Conservation (phyloP, 1,139 yeast genomes). For the Tardiomyces blankii region DNA sequence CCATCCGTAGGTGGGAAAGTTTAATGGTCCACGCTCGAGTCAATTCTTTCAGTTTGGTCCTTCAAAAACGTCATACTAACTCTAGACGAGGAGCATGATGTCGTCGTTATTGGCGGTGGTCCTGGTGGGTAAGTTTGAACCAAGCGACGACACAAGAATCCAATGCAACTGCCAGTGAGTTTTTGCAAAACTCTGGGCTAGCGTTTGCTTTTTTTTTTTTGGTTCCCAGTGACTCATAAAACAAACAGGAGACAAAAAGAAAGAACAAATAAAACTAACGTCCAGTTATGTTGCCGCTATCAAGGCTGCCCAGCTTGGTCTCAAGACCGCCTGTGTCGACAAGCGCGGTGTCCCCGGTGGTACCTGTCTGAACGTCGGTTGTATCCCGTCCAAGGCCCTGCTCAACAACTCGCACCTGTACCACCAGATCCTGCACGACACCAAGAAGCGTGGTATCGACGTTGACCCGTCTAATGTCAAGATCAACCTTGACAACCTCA, state of each 20-base stretch:
- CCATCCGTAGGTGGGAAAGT: too few relatives aligned
- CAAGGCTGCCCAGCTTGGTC: slow-evolving; percentile 94
- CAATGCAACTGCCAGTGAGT: too few relatives aligned
- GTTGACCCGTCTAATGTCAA: slow-evolving; percentile 45
- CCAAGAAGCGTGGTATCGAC: slow-evolving; percentile 83
- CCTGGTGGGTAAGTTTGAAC: slow-evolving; percentile 99
- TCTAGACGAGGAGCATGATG: slow-evolving; percentile 54
- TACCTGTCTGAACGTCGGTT: slow-evolving; percentile 95
- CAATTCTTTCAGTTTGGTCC: too few relatives aligned
- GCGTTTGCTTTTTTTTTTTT: too few relatives aligned
- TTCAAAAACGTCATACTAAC: too few relatives aligned
- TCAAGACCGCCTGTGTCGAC: slow-evolving; percentile 91
- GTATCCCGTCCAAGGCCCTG: slow-evolving; percentile 95
- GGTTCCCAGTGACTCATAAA: too few relatives aligned
- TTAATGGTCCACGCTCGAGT: too few relatives aligned
- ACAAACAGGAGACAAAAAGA: too few relatives aligned
- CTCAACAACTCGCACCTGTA: slow-evolving; percentile 89
- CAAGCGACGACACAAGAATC: too few relatives aligned
- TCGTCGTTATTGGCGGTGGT: slow-evolving; percentile 96
- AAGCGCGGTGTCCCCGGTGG: slow-evolving; percentile 96
- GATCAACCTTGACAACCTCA: slow-evolving; percentile 68
- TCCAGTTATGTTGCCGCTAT: slow-evolving; percentile 94
- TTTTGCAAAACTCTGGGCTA: too few relatives aligned
- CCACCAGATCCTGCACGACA: slow-evolving; percentile 81
- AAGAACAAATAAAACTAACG: too few relatives aligned